Evolutionary conservation across 371 early-diverging fungal species (phyloP), one percentile per base, ranked within the genome.

Genomic region (Mortierella sp.): DNA sequence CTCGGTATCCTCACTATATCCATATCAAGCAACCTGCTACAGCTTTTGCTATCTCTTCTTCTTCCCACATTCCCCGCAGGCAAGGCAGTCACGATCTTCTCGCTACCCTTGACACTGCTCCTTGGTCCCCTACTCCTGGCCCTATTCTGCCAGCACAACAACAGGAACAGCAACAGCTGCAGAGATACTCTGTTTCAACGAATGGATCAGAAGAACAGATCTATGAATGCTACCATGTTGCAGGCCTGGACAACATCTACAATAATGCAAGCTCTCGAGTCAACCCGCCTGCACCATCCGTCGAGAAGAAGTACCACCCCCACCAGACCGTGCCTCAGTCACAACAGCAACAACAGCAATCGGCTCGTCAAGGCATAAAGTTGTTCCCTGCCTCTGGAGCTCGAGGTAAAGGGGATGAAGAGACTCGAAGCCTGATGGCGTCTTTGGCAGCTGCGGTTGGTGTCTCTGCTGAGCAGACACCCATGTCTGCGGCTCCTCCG

Each of bases 191-290:
- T 26, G 11, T 55, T 3, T 55, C 55, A 2, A 42, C 57, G 10
- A 38, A 55, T 52, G 24, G 34, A 21, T 31, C 75, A 3, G 75
- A 75, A 24, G 68, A 65, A 2, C 47, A 48, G 26, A 63, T 75
- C 38, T 75, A 75, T 48, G 75, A 75, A 28, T 47, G 48, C 63
- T 60, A 74, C 31, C 45, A 74, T n/a, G 65, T 42, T 74, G 57
- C 74, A 0, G 26, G 42, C 9, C 26, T 47, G 4, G 74, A 74
- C 24, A 74, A 74, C 24, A 38, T 65, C 42, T 65, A 65, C 42
- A 65, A 24, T 24, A 65, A 42, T 2, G 9, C 38, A 10, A 38
- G 24, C 11, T 38, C 68, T 38, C 38, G 42, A 58, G 45, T 38
- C 24, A 7, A 58, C 14, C 11, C 38, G 7, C 26, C 28, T 34